Base-by-base conservation (phyloP, 305 asterid genomes). In the Ilex paraguariensis region DNA sequence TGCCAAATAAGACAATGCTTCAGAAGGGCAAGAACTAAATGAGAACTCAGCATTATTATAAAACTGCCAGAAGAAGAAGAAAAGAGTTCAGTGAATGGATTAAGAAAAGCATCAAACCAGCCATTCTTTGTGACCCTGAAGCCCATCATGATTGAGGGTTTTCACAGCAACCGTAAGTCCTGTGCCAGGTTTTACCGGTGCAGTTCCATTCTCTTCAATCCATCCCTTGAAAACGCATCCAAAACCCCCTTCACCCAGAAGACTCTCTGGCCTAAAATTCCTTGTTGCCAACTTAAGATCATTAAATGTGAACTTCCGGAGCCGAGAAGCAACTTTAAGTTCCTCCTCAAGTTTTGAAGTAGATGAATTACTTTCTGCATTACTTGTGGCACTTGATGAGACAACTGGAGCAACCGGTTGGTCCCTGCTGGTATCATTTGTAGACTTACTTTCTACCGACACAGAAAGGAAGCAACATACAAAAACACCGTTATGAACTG, bases 91-190 rank as follows among this genome's bases (percentile, higher is more conserved):
- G 52, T 46, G 52, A 46, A 46, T 46, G 52, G 10, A 46, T 46
- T 15, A 9, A 60, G 63, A 49, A 71, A 71, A 74, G 72, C 31
- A 60, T 60, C 87, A n/a, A 56, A 87, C 95, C 87, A 87, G 93
- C 95, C 93, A 87, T 77, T 87, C 95, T 81, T 75, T 85, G 86
- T 87, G 95, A 66, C 95, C 95, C 85, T 87, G 95, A 71, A 85
- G 83, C 13, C 93, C 95, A 10, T 87, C 95, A 10, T 85, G 93
- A 68, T 81, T 85, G 46, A 85, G 84, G 62, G 89, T 87, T 69
- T 87, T 87, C 65, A 87, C 95, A 21, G 95, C 95, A 54, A 87
- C 94, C n/a, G 95, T 79, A 28, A 85, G 88, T 42, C 88, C 95
- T 0, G 92, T 84, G 61, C 95, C 93, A 3, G 95, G 92, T 63